Evolutionary conservation across 202 grass and related monocot species (phyloP).

Genomic region (Carex sylvatica): DNA sequence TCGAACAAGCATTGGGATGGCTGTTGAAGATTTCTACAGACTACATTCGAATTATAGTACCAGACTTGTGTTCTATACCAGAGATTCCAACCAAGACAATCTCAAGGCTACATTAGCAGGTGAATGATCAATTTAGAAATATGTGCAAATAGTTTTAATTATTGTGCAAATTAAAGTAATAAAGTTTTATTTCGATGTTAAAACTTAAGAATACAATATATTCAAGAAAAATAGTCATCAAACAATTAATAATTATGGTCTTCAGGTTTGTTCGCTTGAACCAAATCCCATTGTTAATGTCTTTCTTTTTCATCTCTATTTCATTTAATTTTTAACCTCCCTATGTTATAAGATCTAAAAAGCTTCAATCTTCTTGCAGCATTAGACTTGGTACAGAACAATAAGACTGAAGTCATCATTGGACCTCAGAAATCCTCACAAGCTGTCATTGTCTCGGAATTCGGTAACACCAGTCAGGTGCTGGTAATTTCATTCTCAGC

Average conservation of each 20-base stretch:
- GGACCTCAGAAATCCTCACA: constrained; percentile 32
- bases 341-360: neutral
- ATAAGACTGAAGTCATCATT: constrained; percentile 30
- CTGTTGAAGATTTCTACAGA: no score
- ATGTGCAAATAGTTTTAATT: no score
- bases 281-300: neutral
- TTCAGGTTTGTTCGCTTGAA: neutral
- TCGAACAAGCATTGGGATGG: no score
- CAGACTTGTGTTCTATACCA: no score
- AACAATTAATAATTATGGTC: no score
- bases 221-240: no score
- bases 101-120: neutral
- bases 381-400: constrained; percentile 28
- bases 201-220: no score
- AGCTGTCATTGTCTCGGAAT: constrained; percentile 23
- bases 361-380: constrained; percentile 20
- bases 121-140: neutral
- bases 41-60: no score
- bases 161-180: no score
- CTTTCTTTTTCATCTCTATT: neutral
- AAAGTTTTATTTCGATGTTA: no score
- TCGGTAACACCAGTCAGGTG: constrained; percentile 29
- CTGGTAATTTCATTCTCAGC: constrained; percentile 46
- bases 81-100: no score
- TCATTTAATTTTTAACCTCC: neutral